These are phyloP conservation scores for Alternaria burnsii DNA, from an alignment of 2,329 filamentous ascomycete genomes.

Conservation along the genomic window DNA sequence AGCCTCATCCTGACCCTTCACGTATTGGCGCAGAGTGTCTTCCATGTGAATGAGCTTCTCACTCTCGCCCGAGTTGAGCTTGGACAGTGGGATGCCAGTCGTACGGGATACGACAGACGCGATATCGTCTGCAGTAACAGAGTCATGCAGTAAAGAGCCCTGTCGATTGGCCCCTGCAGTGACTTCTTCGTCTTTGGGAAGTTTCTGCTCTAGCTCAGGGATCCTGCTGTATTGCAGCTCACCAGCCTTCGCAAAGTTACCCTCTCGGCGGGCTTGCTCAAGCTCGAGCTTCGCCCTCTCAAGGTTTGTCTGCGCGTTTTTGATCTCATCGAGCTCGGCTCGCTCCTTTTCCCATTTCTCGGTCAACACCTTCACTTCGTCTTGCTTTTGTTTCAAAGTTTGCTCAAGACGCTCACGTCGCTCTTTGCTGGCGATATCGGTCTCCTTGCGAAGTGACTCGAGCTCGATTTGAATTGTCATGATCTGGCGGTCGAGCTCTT, in stretches of 20 bases:
- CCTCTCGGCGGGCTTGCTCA: conserved; percentile 84
- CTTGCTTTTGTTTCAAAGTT: conserved; percentile 77
- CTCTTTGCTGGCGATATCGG: conserved; percentile 86
- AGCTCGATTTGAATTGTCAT: conserved; percentile 98
- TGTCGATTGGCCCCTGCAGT: conserved; percentile 36
- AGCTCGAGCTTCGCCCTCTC: conserved; percentile 86
- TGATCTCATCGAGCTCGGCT: conserved; percentile 84
- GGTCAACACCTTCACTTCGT: conserved; percentile 76
- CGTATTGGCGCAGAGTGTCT: conserved; percentile 80
- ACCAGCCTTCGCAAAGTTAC: conserved; percentile 89
- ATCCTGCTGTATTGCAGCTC: conserved; percentile 91
- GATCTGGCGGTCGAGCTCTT: conserved; percentile 89
- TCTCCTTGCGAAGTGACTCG: conserved; percentile 93
- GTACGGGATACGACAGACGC: conserved; percentile 88
- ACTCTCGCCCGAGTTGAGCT: conserved; percentile 90
- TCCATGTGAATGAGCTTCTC: conserved; percentile 98
- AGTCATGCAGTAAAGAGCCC: conserved; percentile 82
- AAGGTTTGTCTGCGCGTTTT: conserved; percentile 85
- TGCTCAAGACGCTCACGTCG: conserved; percentile 84
- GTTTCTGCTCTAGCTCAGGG: conserved; percentile 77
- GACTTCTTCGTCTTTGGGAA: conserved; percentile 74
- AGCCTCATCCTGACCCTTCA: conserved; percentile 94
- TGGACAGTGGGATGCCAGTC: conserved; percentile 91
- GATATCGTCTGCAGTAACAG: conserved; percentile 95
- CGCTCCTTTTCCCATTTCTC: conserved; percentile 91